Conservation (phyloP, 352 stramenopile genomes). For the Phytophthora litchii region DNA sequence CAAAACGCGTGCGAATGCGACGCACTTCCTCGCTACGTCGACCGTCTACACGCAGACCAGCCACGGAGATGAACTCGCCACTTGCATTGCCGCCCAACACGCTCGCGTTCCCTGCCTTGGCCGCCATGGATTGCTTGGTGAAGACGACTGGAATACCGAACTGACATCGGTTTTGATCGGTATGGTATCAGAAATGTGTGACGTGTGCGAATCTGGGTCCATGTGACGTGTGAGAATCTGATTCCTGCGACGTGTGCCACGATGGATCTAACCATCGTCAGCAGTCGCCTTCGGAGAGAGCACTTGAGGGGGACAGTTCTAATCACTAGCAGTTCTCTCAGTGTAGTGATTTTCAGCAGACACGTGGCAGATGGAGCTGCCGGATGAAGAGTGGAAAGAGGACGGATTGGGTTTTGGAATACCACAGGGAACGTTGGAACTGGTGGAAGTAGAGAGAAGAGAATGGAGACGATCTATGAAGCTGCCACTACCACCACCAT, state of each 20-base stretch:
- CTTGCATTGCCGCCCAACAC: slow-evolving; percentile 55
- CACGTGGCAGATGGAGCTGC: slow-evolving; percentile 10
- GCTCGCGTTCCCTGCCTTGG: slow-evolving; percentile 63
- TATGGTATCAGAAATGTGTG: not conserved
- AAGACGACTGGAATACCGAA: not conserved
- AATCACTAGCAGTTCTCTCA: not conserved
- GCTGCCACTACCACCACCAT: slow-evolving; percentile 31
- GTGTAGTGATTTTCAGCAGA: not conserved
- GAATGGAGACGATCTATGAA: slow-evolving; percentile 22
- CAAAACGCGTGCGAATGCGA: slow-evolving; percentile 82
- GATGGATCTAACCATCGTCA: not conserved
- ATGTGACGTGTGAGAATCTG: not conserved
- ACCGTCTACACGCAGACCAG: slow-evolving; percentile 84
- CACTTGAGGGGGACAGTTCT: not conserved
- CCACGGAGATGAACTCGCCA: slow-evolving; percentile 86
- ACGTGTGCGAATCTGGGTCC: not conserved
- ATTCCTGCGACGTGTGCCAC: not conserved
- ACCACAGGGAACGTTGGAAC: slow-evolving; percentile 26
- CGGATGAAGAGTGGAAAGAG: slow-evolving; percentile 14
- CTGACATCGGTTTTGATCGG: no score
- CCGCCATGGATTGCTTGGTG: slow-evolving; percentile 54
- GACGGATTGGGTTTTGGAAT: slow-evolving; percentile 30
- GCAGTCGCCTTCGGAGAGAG: not conserved
- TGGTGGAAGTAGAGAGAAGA: slow-evolving; percentile 24
- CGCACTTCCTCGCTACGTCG: slow-evolving; percentile 85